Conservation (phyloP, 2,329 filamentous ascomycete species). For the Ophiostoma novo-ulmi region DNA sequence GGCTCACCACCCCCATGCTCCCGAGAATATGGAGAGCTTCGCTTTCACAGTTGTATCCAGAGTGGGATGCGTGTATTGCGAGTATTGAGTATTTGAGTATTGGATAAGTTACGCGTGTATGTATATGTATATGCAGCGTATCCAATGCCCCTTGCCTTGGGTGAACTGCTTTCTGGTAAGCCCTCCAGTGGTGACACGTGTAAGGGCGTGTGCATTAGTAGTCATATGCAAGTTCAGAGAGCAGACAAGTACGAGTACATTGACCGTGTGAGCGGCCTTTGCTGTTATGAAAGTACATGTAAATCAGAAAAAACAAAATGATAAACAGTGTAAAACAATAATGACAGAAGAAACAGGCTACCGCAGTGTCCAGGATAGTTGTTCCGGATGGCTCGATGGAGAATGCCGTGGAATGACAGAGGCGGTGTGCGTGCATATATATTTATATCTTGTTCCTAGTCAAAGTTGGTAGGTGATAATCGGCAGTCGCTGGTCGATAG, state of each 20-base stretch:
- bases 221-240: not conserved
- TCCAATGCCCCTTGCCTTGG: constrained; percentile 6
- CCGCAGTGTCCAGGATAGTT: not conserved
- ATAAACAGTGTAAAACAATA: not conserved
- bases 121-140: not conserved
- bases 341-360: not conserved
- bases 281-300: not conserved
- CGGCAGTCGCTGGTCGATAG: not conserved
- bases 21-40: constrained; percentile 8
- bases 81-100: not conserved
- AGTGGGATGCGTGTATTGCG: constrained; percentile 5
- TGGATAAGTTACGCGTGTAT: not conserved
- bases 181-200: constrained; percentile 9
- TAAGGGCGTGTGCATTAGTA: constrained; percentile 13
- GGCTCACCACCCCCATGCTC: not conserved
- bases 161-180: not conserved
- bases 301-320: not conserved
- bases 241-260: not conserved
- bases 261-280: not conserved
- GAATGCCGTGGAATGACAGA: not conserved
- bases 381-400: not conserved
- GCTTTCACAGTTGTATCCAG: not conserved
- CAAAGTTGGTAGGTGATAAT: not conserved
- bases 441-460: constrained; percentile 1
- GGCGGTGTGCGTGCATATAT: constrained; percentile 13